These are phyloP conservation scores for Boletus semigastroideus DNA, from an alignment of 1,284 basidiomycete genomes.

Conservation along the genomic window DNA sequence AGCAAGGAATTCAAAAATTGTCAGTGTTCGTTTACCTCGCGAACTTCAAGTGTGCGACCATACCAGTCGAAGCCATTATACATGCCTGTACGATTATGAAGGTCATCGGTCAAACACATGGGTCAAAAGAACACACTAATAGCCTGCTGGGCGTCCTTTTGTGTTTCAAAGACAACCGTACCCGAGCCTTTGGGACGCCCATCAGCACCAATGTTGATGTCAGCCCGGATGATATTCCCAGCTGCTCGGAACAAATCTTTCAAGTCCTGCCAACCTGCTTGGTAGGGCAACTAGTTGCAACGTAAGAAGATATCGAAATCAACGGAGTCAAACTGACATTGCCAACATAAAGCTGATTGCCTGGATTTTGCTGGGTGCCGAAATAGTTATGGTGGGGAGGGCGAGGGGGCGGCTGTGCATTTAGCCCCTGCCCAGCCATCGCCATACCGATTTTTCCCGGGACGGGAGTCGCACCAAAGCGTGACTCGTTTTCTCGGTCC, in stretches of 20 bases:
- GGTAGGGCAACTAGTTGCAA: conserved; percentile 75
- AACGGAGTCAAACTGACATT: conserved; percentile 58
- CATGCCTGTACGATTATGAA: conserved; percentile 58
- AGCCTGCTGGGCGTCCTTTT: conserved; percentile 88
- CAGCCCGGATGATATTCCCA: conserved; percentile 91
- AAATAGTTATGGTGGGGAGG: conserved; percentile 74
- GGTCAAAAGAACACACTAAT: conserved; percentile 62
- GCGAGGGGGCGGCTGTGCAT: conserved; percentile 72
- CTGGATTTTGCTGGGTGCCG: conserved; percentile 61
- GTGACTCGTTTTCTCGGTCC: conserved; percentile 95
- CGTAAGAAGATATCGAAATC: conserved; percentile 6
- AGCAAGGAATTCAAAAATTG: not conserved
- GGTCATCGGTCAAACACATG: conserved; percentile 4
- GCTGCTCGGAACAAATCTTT: conserved; percentile 96
- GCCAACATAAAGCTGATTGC: conserved; percentile 89
- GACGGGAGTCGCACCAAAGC: conserved; percentile 91
- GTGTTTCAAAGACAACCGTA: conserved; percentile 91
- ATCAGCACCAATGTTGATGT: conserved; percentile 90
- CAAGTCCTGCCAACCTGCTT: conserved; percentile 97
- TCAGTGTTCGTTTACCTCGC: conserved; percentile 63
- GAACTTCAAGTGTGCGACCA: conserved; percentile 88
- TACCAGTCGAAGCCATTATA: conserved; percentile 96
- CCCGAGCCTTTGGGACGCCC: conserved; percentile 93
- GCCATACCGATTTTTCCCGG: conserved; percentile 92
- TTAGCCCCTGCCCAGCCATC: conserved; percentile 77